phyloP scores from a whole-genome alignment of 257 asterid genomes.

The Penstemon newberryi region DNA sequence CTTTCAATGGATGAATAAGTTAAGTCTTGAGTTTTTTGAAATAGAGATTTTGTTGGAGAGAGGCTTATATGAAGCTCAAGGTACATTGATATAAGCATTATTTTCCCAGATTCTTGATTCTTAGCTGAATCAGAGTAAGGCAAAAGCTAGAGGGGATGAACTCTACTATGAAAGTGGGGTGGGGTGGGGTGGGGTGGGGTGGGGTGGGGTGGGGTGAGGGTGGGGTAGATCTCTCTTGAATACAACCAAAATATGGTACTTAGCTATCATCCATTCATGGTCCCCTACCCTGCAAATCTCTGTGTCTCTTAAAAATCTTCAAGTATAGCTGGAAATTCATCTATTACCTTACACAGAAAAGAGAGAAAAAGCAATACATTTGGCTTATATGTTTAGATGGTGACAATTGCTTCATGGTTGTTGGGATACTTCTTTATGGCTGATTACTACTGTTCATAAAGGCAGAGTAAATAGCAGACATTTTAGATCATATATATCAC shows the following conservation, averaged over 20 bases:
- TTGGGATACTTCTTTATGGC: slow-evolving; percentile 72
- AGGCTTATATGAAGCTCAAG: not conserved
- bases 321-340: slow-evolving; percentile 47
- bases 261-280: slow-evolving; percentile 49
- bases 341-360: slow-evolving; percentile 29
- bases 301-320: slow-evolving; percentile 41
- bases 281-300: slow-evolving; percentile 63
- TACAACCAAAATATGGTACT: slow-evolving; percentile 41
- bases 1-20: not conserved
- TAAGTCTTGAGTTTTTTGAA: not conserved
- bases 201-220: not conserved
- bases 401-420: slow-evolving; percentile 68
- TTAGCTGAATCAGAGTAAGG: not conserved
- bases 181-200: not conserved
- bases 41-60: not conserved
- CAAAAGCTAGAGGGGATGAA: not conserved
- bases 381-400: slow-evolving; percentile 44
- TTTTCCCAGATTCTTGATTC: too few relatives aligned
- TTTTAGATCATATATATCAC: not conserved
- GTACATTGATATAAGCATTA: not conserved
- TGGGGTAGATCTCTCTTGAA: slow-evolving; percentile 17
- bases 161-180: slow-evolving; percentile 1
- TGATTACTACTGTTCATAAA: slow-evolving; percentile 35
- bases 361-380: slow-evolving; percentile 23
- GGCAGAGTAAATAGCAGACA: slow-evolving; percentile 10